Evolutionary conservation across 2,329 filamentous ascomycete species (phyloP).

Genomic region (Mariannaea sp.): DNA sequence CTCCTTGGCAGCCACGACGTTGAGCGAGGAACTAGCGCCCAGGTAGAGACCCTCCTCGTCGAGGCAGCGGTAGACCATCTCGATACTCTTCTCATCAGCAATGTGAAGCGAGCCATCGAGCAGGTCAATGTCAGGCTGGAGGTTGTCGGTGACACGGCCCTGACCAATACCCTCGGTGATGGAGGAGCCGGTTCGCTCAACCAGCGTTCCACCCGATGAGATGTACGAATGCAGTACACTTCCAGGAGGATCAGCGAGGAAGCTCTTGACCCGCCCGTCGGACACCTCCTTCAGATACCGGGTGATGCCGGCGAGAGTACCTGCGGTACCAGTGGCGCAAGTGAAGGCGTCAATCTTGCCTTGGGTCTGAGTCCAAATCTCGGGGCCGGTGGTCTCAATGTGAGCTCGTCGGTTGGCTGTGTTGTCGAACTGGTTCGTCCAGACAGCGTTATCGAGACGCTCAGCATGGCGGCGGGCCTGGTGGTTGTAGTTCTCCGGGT

Average conservation of each 20-base stretch:
- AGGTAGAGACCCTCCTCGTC: conserved; percentile 96
- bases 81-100: conserved; percentile 90
- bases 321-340: conserved; percentile 90
- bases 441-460: conserved; percentile 82
- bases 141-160: conserved; percentile 93
- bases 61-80: conserved; percentile 95
- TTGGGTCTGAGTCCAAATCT: conserved; percentile 92
- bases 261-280: conserved; percentile 78
- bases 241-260: conserved; percentile 91
- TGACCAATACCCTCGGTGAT: conserved; percentile 99
- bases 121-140: conserved; percentile 80
- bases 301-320: conserved; percentile 87
- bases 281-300: conserved; percentile 85
- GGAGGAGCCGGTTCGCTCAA: conserved; percentile 80
- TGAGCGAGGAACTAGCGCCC: conserved; percentile 89
- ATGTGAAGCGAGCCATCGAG: conserved; percentile 86
- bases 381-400: conserved; percentile 94
- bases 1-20: conserved; percentile 94
- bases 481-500: conserved; percentile 97
- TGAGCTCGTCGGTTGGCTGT: conserved; percentile 90
- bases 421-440: conserved; percentile 99
- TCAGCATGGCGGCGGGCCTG: conserved; percentile 92
- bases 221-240: conserved; percentile 94
- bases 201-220: conserved; percentile 78
- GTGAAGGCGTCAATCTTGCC: conserved; percentile 93